These are phyloP conservation scores for Nothopassalora personata DNA, from an alignment of 2,329 filamentous ascomycete species.

Conservation along the genomic window DNA sequence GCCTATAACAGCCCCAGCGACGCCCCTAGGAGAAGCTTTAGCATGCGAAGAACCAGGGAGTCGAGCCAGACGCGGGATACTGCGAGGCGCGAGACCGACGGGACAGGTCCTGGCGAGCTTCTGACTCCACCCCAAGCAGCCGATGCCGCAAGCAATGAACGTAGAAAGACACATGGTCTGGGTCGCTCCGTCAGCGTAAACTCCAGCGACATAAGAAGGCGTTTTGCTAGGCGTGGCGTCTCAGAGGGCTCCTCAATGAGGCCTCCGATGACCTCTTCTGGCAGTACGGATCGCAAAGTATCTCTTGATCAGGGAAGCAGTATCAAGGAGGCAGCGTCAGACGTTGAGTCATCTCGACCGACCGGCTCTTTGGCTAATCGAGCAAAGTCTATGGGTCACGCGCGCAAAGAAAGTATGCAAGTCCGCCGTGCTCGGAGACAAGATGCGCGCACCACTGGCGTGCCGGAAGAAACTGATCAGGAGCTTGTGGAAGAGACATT, in stretches of 20 bases:
- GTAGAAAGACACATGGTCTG: constrained; percentile 52
- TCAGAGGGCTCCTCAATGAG: constrained; percentile 48
- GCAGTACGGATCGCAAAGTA: constrained; percentile 31
- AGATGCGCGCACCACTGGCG: constrained; percentile 60
- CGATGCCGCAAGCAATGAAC: constrained; percentile 41
- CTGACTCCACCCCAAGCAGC: constrained; percentile 62
- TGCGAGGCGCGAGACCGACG: constrained; percentile 52
- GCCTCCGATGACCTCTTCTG: constrained; percentile 24
- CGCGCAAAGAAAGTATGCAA: constrained; percentile 86
- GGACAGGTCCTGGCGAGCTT: constrained; percentile 55
- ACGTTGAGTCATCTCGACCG: constrained; percentile 41
- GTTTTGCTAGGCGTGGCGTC: constrained; percentile 52
- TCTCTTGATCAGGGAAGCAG: constrained; percentile 32
- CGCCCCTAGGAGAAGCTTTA: constrained; percentile 79
- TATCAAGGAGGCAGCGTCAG: constrained; percentile 41
- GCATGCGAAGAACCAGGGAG: constrained; percentile 61
- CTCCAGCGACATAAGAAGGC: constrained; percentile 72
- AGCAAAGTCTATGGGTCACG: constrained; percentile 83
- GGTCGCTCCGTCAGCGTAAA: constrained; percentile 89
- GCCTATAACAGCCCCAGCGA: constrained; percentile 65
- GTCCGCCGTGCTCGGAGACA: constrained; percentile 63
- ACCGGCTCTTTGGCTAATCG: constrained; percentile 59
- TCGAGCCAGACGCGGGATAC: constrained; percentile 36
- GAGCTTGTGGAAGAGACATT: constrained; percentile 58
- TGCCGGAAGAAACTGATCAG: constrained; percentile 85